A percentile compares a stretch with the other conserved stretches of the same genome.
phyloP scores from a whole-genome alignment of 177 flowering plant genomes.

The Telopea speciosissima region DNA sequence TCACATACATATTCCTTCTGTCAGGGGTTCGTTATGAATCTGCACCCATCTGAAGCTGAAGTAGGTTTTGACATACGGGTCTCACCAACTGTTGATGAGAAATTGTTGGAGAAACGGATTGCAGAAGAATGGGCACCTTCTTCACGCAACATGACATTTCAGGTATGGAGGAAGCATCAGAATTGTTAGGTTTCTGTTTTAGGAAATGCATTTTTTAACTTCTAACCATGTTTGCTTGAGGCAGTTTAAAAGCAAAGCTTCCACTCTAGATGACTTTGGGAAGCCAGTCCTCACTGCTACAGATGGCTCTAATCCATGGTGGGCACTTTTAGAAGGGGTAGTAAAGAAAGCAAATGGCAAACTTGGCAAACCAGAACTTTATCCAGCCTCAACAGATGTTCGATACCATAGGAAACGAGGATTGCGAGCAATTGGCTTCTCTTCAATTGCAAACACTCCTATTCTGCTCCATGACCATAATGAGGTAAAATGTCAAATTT shows the following conservation, averaged over 20 bases:
- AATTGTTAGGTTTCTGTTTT: slow-evolving; percentile 12
- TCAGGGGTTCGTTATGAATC: slow-evolving; percentile 96
- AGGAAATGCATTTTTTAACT: slow-evolving; percentile 8
- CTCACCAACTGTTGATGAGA: slow-evolving; percentile 70
- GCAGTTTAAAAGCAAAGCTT: slow-evolving; percentile 76
- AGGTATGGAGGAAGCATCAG: slow-evolving; percentile 40
- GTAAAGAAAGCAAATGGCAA: slow-evolving; percentile 65
- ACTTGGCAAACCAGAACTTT: slow-evolving; percentile 75
- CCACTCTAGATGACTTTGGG: too few species aligned
- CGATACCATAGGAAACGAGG: slow-evolving; percentile 63
- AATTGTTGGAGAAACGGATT: slow-evolving; percentile 70
- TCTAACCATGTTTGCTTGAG: too few species aligned
- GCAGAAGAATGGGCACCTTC: slow-evolving; percentile 99
- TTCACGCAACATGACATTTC: slow-evolving; percentile 85
- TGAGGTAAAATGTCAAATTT: slow-evolving; percentile 43
- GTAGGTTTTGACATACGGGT: slow-evolving; percentile 93
- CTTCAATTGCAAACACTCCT: slow-evolving; percentile 95
- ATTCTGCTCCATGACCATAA: slow-evolving; percentile 90
- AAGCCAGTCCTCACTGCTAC: slow-evolving; percentile 50
- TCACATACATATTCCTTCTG: slow-evolving; percentile 5
- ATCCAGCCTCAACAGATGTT: slow-evolving; percentile 91
- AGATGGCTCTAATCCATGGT: slow-evolving; percentile 85
- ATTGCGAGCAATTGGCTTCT: slow-evolving; percentile 86
- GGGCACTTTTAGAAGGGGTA: slow-evolving; percentile 67
- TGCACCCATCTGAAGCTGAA: slow-evolving; percentile 98